Evolutionary conservation across 2,329 filamentous ascomycete species (phyloP).

Genomic region (Colletotrichum chrysophilum): DNA sequence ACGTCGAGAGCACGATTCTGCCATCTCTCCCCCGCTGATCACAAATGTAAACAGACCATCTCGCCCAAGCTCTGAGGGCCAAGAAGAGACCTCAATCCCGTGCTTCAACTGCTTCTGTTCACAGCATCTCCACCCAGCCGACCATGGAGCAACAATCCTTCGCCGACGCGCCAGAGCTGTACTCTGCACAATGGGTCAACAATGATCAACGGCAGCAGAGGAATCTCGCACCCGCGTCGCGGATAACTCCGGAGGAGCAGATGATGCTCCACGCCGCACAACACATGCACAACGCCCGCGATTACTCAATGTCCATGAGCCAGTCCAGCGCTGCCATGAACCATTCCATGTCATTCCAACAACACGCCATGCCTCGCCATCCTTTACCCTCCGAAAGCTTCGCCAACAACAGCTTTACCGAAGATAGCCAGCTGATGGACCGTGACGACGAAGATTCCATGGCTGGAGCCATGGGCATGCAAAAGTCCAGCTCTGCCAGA

Average conservation of each 20-base stretch:
- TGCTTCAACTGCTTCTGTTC: conserved; percentile 62
- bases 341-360: conserved; percentile 33
- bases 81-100: conserved; percentile 59
- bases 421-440: conserved; percentile 66
- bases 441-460: conserved; percentile 65
- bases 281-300: conserved; percentile 57
- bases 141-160: conserved; percentile 54
- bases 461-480: conserved; percentile 45
- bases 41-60: conserved; percentile 29
- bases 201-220: conserved; percentile 49
- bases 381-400: conserved; percentile 61
- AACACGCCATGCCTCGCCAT: conserved; percentile 48
- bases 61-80: conserved; percentile 40
- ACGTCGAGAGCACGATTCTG: background rate
- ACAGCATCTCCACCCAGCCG: conserved; percentile 57
- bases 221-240: conserved; percentile 45
- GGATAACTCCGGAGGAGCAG: conserved; percentile 64
- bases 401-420: conserved; percentile 59
- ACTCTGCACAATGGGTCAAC: conserved; percentile 54
- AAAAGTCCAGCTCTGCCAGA: conserved; percentile 63
- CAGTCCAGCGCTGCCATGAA: conserved; percentile 30
- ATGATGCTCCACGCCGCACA: conserved; percentile 59
- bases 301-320: conserved; percentile 49
- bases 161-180: conserved; percentile 47
- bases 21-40: conserved; percentile 29